Evolutionary conservation across 2,329 filamentous ascomycete genomes (phyloP).

Genomic region (Coniella vitis): DNA sequence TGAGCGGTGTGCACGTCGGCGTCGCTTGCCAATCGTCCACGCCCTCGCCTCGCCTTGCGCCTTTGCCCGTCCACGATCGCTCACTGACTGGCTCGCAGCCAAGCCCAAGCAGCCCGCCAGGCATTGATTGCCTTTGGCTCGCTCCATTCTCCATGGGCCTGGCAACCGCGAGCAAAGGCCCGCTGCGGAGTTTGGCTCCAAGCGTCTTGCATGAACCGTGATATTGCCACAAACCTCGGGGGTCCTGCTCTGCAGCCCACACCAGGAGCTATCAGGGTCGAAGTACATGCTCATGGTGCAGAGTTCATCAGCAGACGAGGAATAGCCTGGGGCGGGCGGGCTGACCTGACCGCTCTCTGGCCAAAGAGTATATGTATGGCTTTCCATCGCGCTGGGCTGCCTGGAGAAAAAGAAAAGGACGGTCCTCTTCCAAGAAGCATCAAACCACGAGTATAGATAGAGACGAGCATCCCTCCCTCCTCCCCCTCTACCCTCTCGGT

Average conservation of each 20-base stretch:
- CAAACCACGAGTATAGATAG: too few species aligned
- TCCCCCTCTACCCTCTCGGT: too few species aligned
- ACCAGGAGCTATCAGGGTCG: neutral
- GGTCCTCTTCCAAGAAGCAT: too few species aligned
- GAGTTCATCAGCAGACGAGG: too few species aligned
- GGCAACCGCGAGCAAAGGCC: neutral
- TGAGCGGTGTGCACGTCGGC: slow-evolving; percentile 16
- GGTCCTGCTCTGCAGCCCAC: neutral
- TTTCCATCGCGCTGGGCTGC: too few species aligned
- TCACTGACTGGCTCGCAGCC: neutral
- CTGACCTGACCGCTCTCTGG: too few species aligned
- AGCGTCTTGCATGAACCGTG: neutral
- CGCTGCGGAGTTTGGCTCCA: neutral
- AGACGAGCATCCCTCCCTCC: too few species aligned
- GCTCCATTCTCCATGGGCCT: too few species aligned
- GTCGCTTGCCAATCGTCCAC: neutral
- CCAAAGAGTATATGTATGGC: too few species aligned
- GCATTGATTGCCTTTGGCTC: neutral
- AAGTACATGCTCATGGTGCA: too few species aligned
- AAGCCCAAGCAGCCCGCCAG: neutral
- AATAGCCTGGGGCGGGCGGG: too few species aligned
- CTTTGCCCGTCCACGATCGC: neutral
- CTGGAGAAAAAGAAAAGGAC: too few species aligned
- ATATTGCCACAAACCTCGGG: neutral
- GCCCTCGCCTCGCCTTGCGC: neutral